Evolutionary conservation across 257 asterid species (phyloP), one percentile per base, ranked within the genome.

Genomic region (Paraleonurus japonicus): DNA sequence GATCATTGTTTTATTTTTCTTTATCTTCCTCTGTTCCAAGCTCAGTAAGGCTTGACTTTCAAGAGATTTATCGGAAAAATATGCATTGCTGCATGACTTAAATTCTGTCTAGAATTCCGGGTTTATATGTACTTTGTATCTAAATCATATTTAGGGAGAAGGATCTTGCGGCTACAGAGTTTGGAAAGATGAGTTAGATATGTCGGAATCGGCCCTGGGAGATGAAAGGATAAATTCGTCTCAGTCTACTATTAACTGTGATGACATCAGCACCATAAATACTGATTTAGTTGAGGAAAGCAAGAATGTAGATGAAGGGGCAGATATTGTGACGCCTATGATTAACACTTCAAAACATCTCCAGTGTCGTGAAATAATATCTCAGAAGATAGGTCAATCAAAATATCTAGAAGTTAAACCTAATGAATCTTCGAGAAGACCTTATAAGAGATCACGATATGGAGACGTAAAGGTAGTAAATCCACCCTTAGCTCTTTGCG

Each of bases 141-240:
- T 70, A 5, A 59, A 37, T 53, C 69, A 28, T 63, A 3, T 61
- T 26, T 82, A 85, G 93, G 93, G 84, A 22, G 81, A 87, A 73
- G 93, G 88, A 68, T 81, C 85, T 5, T 87, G 93, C 74, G 87
- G 84, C 47, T 85, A 53, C 73, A 76, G 65, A 62, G 70, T 73
- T 59, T 83, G 84, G 85, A 70, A 82, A 58, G 93, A 85, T 48
- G 88, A 72, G 75, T 65, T 79, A 1, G 58, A 53, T 73, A 71
- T 1, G 70, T 59, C 57, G 20, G 67, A 65, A 30, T 19, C 4
- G 3, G 13, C 39, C 32, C 60, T 8, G 63, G 61, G 5, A 33
- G 58, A 73, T 43, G 75, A 63, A 77, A 58, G 3, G 4, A 45
- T 37, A 53, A 51, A n/a, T 51, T 39, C 68, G 13, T 50, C 66